Percentiles rank a stretch among this genome's conserved stretches.
Conservation (phyloP, 2,329 filamentous ascomycete species). For the Penicillium fuscoglaucum region DNA sequence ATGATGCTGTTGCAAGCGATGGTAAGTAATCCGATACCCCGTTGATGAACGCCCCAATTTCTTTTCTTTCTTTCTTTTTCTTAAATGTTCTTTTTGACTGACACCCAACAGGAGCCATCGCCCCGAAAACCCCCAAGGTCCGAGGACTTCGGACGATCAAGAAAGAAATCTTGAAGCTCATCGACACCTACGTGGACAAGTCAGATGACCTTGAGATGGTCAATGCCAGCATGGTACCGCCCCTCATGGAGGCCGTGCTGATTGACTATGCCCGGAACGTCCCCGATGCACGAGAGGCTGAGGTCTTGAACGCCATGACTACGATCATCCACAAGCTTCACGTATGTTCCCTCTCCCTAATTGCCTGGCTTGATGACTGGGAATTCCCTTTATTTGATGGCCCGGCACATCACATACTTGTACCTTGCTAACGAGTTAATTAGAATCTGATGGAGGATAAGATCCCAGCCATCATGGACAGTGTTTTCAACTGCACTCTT, state of each 20-base stretch:
- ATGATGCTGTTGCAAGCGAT: slow-evolving; percentile 82
- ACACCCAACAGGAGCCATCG: slow-evolving; percentile 68
- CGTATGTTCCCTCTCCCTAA: slow-evolving; percentile 58
- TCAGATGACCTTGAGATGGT: slow-evolving; percentile 94
- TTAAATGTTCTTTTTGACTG: slow-evolving; percentile 12
- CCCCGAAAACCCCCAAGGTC: slow-evolving; percentile 96
- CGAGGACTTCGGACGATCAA: slow-evolving; percentile 95
- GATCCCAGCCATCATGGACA: slow-evolving; percentile 95
- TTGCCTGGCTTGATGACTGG: not conserved
- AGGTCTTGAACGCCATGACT: slow-evolving; percentile 96
- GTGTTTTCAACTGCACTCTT: slow-evolving; percentile 95
- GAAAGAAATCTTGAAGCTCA: slow-evolving; percentile 97
- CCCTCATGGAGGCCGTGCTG: slow-evolving; percentile 87
- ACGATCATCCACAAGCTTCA: slow-evolving; percentile 95
- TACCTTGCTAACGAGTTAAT: slow-evolving; percentile 1
- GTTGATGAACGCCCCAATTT: not conserved
- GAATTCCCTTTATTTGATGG: not conserved
- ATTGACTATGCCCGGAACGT: slow-evolving; percentile 98
- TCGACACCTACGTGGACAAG: slow-evolving; percentile 97
- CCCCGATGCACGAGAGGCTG: slow-evolving; percentile 89
- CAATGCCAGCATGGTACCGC: slow-evolving; percentile 91
- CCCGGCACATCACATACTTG: not conserved
- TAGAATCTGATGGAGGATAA: slow-evolving; percentile 97
- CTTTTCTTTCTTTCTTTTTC: not conserved
- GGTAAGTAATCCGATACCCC: slow-evolving; percentile 53